These are phyloP conservation scores for Neospermospora avenae DNA, from an alignment of 2,329 filamentous ascomycete species.

Conservation along the genomic window DNA sequence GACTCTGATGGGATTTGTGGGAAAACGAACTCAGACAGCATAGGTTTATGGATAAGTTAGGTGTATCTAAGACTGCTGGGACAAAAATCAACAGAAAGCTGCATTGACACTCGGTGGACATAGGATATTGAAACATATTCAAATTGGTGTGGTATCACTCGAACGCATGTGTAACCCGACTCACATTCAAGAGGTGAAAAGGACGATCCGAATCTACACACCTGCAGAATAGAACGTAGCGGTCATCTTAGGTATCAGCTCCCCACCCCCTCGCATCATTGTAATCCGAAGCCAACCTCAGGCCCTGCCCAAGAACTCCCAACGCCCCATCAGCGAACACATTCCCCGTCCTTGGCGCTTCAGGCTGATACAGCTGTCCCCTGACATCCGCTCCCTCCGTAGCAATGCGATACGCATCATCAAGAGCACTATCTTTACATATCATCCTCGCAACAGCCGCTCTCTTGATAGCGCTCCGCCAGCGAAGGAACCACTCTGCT, in stretches of 20 bases:
- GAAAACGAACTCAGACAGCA: too few species aligned
- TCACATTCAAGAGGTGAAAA: too few species aligned
- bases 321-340: slow-evolving; percentile 40
- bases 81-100: too few species aligned
- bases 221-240: not conserved
- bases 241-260: slow-evolving; percentile 20
- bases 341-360: slow-evolving; percentile 36
- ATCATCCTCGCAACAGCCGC: slow-evolving; percentile 52
- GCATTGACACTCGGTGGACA: too few species aligned
- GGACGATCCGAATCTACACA: not conserved
- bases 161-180: too few species aligned
- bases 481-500: slow-evolving; percentile 58
- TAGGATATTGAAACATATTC: too few species aligned
- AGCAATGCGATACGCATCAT: slow-evolving; percentile 52
- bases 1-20: too few species aligned
- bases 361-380: slow-evolving; percentile 14
- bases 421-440: slow-evolving; percentile 49
- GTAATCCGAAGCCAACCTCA: slow-evolving; percentile 25
- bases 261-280: slow-evolving; percentile 29
- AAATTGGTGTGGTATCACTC: not conserved
- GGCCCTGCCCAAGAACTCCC: slow-evolving; percentile 45
- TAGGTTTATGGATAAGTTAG: too few species aligned
- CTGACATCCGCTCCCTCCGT: slow-evolving; percentile 37
- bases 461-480: slow-evolving; percentile 56
- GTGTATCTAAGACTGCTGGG: too few species aligned